A percentile compares a stretch with the other conserved stretches of the same genome.
These are phyloP conservation scores for Rhizopogon vulgaris DNA, from an alignment of 768 basidiomycete genomes.

Conservation along the genomic window DNA sequence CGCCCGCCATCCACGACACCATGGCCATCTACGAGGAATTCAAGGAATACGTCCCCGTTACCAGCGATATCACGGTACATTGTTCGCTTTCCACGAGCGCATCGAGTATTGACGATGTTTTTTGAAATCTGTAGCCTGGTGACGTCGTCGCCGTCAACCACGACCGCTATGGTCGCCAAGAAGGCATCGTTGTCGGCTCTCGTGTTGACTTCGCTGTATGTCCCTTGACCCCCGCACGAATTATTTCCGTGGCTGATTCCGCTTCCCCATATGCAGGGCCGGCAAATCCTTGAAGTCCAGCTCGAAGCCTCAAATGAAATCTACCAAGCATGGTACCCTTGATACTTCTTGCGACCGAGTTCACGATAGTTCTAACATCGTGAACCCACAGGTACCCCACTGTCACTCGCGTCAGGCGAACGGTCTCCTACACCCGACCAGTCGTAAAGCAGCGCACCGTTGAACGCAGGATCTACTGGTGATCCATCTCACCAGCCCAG, in stretches of 20 bases:
- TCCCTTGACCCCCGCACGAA: conserved; percentile 7
- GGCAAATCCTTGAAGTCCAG: conserved; percentile 78
- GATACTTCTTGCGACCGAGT: background rate
- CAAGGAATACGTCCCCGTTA: conserved; percentile 9
- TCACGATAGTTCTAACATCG: conserved; percentile 3
- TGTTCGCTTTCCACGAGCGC: background rate
- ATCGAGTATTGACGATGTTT: conserved; percentile 3
- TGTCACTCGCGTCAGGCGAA: conserved; percentile 72
- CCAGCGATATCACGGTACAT: conserved; percentile 33
- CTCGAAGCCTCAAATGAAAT: conserved; percentile 57
- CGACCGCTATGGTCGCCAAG: conserved; percentile 54
- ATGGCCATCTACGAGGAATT: conserved; percentile 35
- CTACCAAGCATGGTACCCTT: conserved; percentile 58
- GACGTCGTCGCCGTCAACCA: conserved; percentile 77
- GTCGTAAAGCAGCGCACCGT: conserved; percentile 49
- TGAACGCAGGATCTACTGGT: conserved; percentile 77
- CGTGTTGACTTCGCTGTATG: conserved; percentile 66
- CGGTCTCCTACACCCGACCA: conserved; percentile 54
- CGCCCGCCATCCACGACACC: conserved; percentile 19
- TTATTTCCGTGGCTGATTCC: background rate
- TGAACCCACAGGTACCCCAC: conserved; percentile 56
- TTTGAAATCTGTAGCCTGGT: conserved; percentile 45
- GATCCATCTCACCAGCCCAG: conserved; percentile 19
- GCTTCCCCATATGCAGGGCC: conserved; percentile 44
- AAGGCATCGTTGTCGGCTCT: conserved; percentile 77